Conservation (phyloP, 768 basidiomycete species). For the Agaricus blazei region DNA sequence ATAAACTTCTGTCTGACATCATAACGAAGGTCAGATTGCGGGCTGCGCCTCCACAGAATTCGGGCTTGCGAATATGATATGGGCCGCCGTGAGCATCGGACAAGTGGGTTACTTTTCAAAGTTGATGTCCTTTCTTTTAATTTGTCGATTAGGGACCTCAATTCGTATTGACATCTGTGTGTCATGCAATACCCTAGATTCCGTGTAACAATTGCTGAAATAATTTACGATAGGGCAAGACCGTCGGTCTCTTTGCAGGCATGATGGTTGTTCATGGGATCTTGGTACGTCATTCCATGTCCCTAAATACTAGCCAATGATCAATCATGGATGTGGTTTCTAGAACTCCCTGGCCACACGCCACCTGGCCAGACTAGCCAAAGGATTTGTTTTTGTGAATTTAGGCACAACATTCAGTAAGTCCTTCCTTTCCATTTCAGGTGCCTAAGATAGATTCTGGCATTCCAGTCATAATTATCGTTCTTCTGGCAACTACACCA, state of each 20-base stretch:
- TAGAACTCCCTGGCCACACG: constrained; percentile 73
- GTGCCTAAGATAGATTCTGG: constrained; percentile 2
- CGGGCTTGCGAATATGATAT: constrained; percentile 73
- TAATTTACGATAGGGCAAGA: constrained; percentile 44
- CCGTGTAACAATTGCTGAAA: background rate
- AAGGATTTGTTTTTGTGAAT: constrained; percentile 83
- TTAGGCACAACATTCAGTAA: constrained; percentile 69
- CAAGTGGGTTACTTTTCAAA: constrained; percentile 27
- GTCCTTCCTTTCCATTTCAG: constrained; percentile 15
- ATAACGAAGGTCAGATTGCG: constrained; percentile 61
- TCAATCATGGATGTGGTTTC: constrained; percentile 3
- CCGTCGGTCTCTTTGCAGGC: constrained; percentile 72
- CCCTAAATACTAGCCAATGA: background rate
- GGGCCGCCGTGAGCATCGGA: constrained; percentile 66
- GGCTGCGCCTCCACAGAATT: constrained; percentile 86
- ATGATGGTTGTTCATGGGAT: constrained; percentile 76
- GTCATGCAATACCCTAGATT: background rate
- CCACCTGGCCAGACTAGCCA: constrained; percentile 68
- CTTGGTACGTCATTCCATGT: constrained; percentile 35
- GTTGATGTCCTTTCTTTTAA: background rate
- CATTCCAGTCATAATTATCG: constrained; percentile 72
- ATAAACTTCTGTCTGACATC: background rate
- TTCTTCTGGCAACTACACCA: constrained; percentile 69
- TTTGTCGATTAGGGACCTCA: constrained; percentile 39
- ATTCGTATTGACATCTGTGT: constrained; percentile 54